phyloP scores from a whole-genome alignment of 768 basidiomycete genomes.

The Panellus pusillus region DNA sequence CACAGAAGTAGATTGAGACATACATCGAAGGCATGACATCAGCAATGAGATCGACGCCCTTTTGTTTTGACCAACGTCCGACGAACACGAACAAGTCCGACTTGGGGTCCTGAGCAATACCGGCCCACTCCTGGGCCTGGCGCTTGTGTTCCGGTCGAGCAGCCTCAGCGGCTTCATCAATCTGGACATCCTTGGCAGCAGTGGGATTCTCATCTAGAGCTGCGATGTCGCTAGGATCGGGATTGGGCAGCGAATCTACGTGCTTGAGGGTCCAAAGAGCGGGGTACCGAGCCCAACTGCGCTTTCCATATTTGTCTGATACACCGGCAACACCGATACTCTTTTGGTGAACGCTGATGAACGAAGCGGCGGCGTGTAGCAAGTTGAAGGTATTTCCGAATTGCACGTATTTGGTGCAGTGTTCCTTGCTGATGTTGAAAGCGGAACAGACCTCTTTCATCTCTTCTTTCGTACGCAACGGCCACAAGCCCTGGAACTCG shows the following conservation, averaged over 20 bases:
- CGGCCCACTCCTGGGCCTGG: conserved; percentile 94
- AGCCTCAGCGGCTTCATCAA: conserved; percentile 84
- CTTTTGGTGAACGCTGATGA: conserved; percentile 91
- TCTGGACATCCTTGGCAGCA: conserved; percentile 66
- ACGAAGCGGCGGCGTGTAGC: conserved; percentile 89
- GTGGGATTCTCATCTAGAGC: conserved; percentile 82
- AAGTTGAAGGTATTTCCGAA: conserved; percentile 98
- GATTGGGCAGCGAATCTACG: conserved; percentile 93
- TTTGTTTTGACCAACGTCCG: conserved; percentile 97
- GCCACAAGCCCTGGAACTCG: conserved; percentile 97
- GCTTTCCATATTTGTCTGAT: conserved; percentile 97
- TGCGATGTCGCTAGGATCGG: conserved; percentile 92
- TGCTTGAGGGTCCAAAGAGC: conserved; percentile 95
- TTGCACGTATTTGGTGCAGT: conserved; percentile 96
- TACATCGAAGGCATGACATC: conserved; percentile 91
- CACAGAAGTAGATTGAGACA: conserved; percentile 25
- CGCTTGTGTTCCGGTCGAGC: conserved; percentile 88
- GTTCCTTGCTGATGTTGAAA: conserved; percentile 95
- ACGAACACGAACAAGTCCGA: conserved; percentile 95
- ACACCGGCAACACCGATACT: conserved; percentile 93
- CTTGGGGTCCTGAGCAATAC: conserved; percentile 86
- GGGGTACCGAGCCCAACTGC: conserved; percentile 95
- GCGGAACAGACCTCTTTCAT: conserved; percentile 99
- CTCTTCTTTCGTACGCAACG: conserved; percentile 93
- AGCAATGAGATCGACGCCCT: conserved; percentile 96